A percentile compares a stretch with the other conserved stretches of the same genome.
phyloP scores from a whole-genome alignment of 73 alveolate species.

The Paraurostyla sp. region DNA sequence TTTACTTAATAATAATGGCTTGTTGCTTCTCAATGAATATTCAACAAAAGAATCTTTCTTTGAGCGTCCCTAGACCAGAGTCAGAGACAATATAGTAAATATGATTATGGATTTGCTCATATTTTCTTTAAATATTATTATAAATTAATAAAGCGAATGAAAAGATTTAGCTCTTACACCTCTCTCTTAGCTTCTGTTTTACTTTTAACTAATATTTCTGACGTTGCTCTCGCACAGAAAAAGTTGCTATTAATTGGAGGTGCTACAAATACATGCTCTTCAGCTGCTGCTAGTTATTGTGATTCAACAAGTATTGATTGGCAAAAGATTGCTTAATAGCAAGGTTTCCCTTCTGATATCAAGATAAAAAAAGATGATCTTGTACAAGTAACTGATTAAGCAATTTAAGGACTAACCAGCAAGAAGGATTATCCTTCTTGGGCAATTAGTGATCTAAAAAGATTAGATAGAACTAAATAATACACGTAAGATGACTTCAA shows the following conservation, averaged over 20 bases:
- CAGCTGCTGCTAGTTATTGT: neutral
- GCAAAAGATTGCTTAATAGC: conserved; percentile 17
- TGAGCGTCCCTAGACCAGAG: too few species aligned
- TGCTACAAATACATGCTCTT: neutral
- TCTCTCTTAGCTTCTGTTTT: neutral
- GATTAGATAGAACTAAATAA: neutral
- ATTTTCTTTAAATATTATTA: neutral
- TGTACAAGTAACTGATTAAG: neutral
- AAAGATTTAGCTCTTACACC: neutral
- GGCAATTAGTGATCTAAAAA: conserved; percentile 13
- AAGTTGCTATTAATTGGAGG: conserved; percentile 55
- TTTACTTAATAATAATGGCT: too few species aligned
- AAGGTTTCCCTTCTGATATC: conserved; percentile 23
- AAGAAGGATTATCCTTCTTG: conserved; percentile 39
- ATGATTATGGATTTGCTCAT: too few species aligned
- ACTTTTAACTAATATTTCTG: neutral
- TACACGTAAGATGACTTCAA: neutral
- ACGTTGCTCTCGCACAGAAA: neutral
- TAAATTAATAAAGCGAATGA: neutral
- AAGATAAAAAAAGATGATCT: conserved; percentile 36
- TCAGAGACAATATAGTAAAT: too few species aligned
- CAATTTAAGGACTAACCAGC: neutral
- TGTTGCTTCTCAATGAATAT: too few species aligned
- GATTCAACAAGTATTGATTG: conserved; percentile 1
- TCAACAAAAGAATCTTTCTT: too few species aligned